A percentile compares a stretch with the other conserved stretches of the same genome.
phyloP scores from a whole-genome alignment of 1,284 basidiomycete genomes.

The Cryptococcus sp. region DNA sequence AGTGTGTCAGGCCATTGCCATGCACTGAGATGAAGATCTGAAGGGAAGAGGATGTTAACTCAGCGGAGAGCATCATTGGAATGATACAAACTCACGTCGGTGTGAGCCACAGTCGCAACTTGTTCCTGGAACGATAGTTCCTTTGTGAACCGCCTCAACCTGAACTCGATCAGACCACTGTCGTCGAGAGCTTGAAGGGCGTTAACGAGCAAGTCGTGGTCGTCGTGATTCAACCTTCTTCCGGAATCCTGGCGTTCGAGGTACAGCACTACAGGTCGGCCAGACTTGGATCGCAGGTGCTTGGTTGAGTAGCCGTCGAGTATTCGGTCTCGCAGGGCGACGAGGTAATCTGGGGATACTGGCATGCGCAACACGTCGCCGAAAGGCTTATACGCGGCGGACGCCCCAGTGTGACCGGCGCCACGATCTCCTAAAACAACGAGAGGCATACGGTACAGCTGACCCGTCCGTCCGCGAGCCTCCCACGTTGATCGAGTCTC shows the following conservation, averaged over 20 bases:
- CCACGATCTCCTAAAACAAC: conserved; percentile 15
- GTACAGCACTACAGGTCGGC: conserved; percentile 67
- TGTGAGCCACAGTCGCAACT: conserved; percentile 1
- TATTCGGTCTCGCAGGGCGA: conserved; percentile 17
- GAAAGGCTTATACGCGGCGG: conserved; percentile 18
- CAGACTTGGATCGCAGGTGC: not conserved
- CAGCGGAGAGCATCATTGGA: no score
- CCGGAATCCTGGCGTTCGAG: conserved; percentile 72
- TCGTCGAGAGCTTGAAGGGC: conserved; percentile 51
- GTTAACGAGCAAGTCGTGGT: conserved; percentile 33
- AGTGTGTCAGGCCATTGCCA: conserved; percentile 72
- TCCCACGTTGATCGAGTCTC: conserved; percentile 17
- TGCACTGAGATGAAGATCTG: conserved; percentile 76
- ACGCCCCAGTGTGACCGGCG: conserved; percentile 18
- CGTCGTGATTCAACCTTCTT: conserved; percentile 50
- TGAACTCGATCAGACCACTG: conserved; percentile 10
- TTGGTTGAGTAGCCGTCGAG: conserved; percentile 7
- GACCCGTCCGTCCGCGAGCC: conserved; percentile 2
- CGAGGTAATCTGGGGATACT: conserved; percentile 18
- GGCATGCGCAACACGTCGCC: conserved; percentile 27
- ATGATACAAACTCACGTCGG: conserved; percentile 20
- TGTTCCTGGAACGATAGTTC: conserved; percentile 11
- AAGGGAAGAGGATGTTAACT: not conserved
- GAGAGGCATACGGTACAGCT: conserved; percentile 20
- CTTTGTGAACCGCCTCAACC: conserved; percentile 9